These are phyloP conservation scores for Phoma sp. DNA, from an alignment of 2,329 filamentous ascomycete genomes.

Conservation along the genomic window DNA sequence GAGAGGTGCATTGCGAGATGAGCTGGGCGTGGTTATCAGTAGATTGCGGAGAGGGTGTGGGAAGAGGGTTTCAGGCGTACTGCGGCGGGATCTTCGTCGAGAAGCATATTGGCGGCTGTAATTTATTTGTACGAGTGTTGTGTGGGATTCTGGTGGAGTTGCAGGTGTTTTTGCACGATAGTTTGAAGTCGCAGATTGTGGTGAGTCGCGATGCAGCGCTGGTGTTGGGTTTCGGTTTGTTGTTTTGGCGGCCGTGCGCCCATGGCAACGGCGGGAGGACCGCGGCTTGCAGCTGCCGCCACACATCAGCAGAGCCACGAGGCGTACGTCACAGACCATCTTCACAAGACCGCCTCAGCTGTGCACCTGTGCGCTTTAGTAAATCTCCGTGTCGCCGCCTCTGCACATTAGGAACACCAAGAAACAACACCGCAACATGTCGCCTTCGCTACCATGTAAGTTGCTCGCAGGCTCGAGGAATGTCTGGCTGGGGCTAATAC, in stretches of 20 bases:
- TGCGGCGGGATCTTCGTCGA: conserved; percentile 89
- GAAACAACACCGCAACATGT: conserved; percentile 26
- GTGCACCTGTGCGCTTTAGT: background rate
- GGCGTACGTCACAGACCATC: conserved; percentile 44
- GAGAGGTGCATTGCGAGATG: conserved; percentile 87
- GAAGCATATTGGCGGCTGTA: conserved; percentile 71
- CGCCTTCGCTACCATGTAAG: conserved; percentile 47
- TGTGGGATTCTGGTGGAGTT: background rate
- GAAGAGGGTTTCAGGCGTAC: conserved; percentile 57
- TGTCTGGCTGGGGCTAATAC: background rate
- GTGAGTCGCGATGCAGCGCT: conserved; percentile 22
- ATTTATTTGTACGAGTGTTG: background rate
- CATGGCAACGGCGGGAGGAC: conserved; percentile 38
- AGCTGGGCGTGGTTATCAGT: conserved; percentile 60
- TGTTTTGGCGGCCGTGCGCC: conserved; percentile 40
- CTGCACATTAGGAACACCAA: background rate
- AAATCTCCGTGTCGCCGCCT: background rate
- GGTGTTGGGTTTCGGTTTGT: conserved; percentile 37
- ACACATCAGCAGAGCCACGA: conserved; percentile 27
- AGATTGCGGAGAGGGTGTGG: conserved; percentile 14
- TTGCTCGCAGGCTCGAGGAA: conserved; percentile 1
- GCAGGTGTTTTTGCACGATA: background rate
- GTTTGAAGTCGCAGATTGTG: background rate
- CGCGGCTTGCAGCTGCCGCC: conserved; percentile 26
- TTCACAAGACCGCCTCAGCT: conserved; percentile 26